These are phyloP conservation scores for Exophiala lecanii-corni DNA, from an alignment of 2,329 filamentous ascomycete genomes.

Conservation along the genomic window DNA sequence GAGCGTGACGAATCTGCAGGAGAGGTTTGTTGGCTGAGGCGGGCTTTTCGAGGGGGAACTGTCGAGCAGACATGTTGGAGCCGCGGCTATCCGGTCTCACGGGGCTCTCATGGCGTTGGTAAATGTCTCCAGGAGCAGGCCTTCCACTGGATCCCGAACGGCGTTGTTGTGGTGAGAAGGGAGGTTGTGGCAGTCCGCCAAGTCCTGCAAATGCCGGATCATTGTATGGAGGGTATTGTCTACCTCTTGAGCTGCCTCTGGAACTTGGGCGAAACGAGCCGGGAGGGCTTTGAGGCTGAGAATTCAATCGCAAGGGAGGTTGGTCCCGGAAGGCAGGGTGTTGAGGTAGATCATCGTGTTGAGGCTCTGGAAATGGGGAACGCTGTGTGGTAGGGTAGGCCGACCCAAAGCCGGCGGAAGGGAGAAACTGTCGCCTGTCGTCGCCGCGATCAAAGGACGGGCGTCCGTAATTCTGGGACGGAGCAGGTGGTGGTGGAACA, in stretches of 20 bases:
- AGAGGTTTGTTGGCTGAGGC: conserved; percentile 46
- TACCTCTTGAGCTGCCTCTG: conserved; percentile 25
- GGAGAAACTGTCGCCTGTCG: conserved; percentile 24
- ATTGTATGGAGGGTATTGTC: conserved; percentile 14
- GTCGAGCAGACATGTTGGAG: conserved; percentile 27
- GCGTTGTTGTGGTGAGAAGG: conserved; percentile 13
- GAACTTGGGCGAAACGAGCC: conserved; percentile 25
- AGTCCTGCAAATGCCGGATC: conserved; percentile 18
- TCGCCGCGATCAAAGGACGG: conserved; percentile 26
- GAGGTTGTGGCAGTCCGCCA: not conserved
- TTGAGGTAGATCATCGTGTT: conserved; percentile 15
- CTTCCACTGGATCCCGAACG: conserved; percentile 15
- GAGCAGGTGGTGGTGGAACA: conserved; percentile 13
- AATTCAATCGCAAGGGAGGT: conserved; percentile 18
- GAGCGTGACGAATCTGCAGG: conserved; percentile 8
- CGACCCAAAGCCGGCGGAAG: conserved; percentile 20
- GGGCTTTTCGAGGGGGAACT: conserved; percentile 61
- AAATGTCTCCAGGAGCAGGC: conserved; percentile 25
- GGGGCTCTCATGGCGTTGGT: conserved; percentile 19
- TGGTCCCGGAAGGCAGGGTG: conserved; percentile 12
- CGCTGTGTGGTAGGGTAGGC: conserved; percentile 22
- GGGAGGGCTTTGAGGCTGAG: conserved; percentile 17
- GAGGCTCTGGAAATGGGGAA: conserved; percentile 21
- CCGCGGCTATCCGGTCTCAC: conserved; percentile 25
- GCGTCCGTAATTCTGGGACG: conserved; percentile 18